A percentile compares a stretch with the other conserved stretches of the same genome.
Conservation (phyloP, 371 early-diverging fungal species). For the Choanephora cucurbitarum region DNA sequence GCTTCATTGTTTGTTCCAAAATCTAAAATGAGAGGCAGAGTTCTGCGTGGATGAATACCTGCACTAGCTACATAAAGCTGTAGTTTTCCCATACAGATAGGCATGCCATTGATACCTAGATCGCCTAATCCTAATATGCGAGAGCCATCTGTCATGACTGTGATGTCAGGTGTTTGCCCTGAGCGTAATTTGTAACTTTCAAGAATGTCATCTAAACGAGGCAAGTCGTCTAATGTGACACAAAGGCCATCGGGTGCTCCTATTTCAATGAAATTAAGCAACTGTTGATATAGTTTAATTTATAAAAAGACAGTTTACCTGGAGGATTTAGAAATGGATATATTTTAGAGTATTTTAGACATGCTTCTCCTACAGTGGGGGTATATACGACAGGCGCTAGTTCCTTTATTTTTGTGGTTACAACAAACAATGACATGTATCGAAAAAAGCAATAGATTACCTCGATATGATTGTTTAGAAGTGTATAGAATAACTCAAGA, state of each 20-base stretch:
- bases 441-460: constrained; percentile 34
- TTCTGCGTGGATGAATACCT: constrained; percentile 84
- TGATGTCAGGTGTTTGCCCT: constrained; percentile 63
- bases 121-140: constrained; percentile 93
- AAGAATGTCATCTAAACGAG: constrained; percentile 71
- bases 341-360: constrained; percentile 85
- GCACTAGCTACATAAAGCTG: constrained; percentile 90
- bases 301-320: constrained; percentile 42
- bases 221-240: constrained; percentile 74
- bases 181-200: constrained; percentile 56
- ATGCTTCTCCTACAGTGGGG: constrained; percentile 90
- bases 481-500: constrained; percentile 75
- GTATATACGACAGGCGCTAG: constrained; percentile 86
- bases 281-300: too few species aligned
- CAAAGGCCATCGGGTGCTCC: constrained; percentile 80
- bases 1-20: constrained; percentile 86
- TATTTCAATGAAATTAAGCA: constrained; percentile 2
- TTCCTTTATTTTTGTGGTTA: constrained; percentile 51
- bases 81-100: constrained; percentile 91
- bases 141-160: constrained; percentile 92
- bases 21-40: constrained; percentile 87
- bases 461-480: constrained; percentile 74
- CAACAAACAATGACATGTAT: too few species aligned
- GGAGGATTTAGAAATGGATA: constrained; percentile 81
- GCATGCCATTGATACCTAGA: constrained; percentile 90